Conservation (phyloP, 108 stramenopile genomes). For the Ochromonas danica region DNA sequence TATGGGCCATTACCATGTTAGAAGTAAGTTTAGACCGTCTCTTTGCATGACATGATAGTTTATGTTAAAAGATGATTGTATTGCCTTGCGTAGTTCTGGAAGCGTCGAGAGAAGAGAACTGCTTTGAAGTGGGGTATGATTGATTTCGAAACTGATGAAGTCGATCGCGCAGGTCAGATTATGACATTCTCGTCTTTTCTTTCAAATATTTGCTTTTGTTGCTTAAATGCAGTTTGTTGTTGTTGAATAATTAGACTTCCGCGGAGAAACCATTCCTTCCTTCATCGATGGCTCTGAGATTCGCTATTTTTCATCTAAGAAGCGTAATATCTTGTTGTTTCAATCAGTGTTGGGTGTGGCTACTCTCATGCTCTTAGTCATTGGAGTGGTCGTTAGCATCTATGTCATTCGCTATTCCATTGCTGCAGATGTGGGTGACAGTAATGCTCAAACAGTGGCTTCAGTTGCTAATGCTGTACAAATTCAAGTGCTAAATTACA, state of each 20-base stretch:
- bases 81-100: slow-evolving; percentile 68
- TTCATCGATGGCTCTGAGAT: slow-evolving; percentile 33
- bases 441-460: slow-evolving; percentile 36
- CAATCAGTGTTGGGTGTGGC: neutral
- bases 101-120: slow-evolving; percentile 69
- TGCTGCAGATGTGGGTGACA: neutral
- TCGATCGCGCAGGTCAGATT: slow-evolving; percentile 63
- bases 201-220: no score
- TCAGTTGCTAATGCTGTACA: slow-evolving; percentile 44
- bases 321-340: neutral
- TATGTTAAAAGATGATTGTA: neutral
- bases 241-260: neutral
- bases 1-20: slow-evolving; percentile 25
- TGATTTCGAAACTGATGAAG: slow-evolving; percentile 84
- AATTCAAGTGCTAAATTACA: slow-evolving; percentile 50
- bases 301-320: slow-evolving; percentile 19
- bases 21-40: neutral
- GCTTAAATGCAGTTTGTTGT: no score
- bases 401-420: slow-evolving; percentile 24
- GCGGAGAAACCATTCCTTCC: slow-evolving; percentile 10
- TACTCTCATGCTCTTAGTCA: slow-evolving; percentile 8
- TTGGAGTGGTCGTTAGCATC: slow-evolving; percentile 23
- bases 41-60: neutral
- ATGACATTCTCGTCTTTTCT: no score
- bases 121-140: slow-evolving; percentile 85